Evolutionary conservation across 805 yeast species (phyloP).

Genomic region (Candida schatavii): DNA sequence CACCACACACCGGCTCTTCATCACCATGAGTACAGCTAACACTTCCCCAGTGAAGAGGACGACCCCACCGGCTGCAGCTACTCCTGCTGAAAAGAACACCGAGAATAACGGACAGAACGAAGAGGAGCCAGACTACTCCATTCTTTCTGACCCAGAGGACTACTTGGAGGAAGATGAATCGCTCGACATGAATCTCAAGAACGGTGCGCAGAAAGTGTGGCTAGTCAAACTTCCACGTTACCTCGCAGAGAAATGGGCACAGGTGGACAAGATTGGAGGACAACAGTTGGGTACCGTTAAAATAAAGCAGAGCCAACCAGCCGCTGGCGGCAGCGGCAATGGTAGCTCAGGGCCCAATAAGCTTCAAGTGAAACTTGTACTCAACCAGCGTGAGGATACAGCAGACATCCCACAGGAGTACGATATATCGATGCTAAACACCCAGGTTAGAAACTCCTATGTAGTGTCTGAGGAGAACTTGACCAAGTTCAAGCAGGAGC

Average conservation of each 20-base stretch:
- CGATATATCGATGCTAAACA: constrained; percentile 73
- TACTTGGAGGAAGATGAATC: constrained; percentile 59
- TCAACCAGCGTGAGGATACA: constrained; percentile 31
- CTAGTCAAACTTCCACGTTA: constrained; percentile 86
- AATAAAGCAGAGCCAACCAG: constrained; percentile 54
- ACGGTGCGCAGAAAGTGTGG: constrained; percentile 79
- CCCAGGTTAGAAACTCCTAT: constrained; percentile 79
- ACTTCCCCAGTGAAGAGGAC: constrained; percentile 7
- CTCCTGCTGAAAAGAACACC: neutral
- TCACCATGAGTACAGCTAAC: constrained; percentile 7
- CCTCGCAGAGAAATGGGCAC: constrained; percentile 77
- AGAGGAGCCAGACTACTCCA: constrained; percentile 21
- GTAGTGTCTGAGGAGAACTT: constrained; percentile 86
- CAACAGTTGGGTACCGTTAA: constrained; percentile 78
- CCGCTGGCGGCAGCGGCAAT: constrained; percentile 11
- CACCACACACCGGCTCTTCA: neutral
- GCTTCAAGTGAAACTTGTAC: constrained; percentile 53
- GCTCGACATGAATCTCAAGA: constrained; percentile 68
- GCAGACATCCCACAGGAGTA: constrained; percentile 73
- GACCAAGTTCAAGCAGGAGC: constrained; percentile 50
- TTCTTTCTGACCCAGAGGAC: constrained; percentile 43
- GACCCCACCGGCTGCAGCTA: constrained; percentile 1
- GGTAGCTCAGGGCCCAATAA: constrained; percentile 17
- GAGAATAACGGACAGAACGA: constrained; percentile 12
- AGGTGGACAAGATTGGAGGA: constrained; percentile 59